Base-by-base conservation (phyloP, 768 basidiomycete genomes). In the Floccularia luteovirens region DNA sequence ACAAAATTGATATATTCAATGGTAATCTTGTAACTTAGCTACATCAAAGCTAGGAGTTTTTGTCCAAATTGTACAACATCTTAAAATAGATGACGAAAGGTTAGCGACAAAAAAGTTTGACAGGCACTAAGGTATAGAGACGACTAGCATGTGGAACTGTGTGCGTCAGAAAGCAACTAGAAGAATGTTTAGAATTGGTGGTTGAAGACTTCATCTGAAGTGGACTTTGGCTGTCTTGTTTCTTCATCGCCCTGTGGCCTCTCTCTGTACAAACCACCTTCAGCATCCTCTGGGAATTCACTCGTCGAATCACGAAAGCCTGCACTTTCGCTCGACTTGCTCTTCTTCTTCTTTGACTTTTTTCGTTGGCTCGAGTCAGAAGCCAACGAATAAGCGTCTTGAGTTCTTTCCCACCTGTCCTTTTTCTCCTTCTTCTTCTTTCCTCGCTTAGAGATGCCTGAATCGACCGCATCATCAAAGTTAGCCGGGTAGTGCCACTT, bases 401-500 rank as follows among this genome's bases (percentile, higher is more conserved):
- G 86, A 23, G 88, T 90, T 59, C 83, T 70, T 43, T 81, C 87
- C 82, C 83, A 90, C 43, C 89, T 68, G 51, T 91, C 89, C 59
- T 90, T 90, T 74, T 89, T 90, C 38, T 75, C 75, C 50, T 80
- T 81, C 62, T 82, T 79, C 60, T 77, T 77, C 62, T 77, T 82
- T 60, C 66, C 74, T 46, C 60, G 64, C 40, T 67, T 66, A 46
- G 66, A 67, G 43, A 57, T 53, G 36, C 63, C 55, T 31, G 61
- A 59, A 22, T 58, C 53, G 17, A 63, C 66, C 14, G 63, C 71
- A 47, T 88, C 86, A 35, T 80, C 78, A 51, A 90, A 88, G 55
- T 90, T 88, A 47, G 88, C 81, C 11, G 85, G 86, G 60, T 91
- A 91, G 47, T 72, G 85, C 89, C 89, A 91, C 42, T 87, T 70